Evolutionary conservation across 1,139 yeast species (phyloP).

Genomic region (Geotrichum carabidarum): DNA sequence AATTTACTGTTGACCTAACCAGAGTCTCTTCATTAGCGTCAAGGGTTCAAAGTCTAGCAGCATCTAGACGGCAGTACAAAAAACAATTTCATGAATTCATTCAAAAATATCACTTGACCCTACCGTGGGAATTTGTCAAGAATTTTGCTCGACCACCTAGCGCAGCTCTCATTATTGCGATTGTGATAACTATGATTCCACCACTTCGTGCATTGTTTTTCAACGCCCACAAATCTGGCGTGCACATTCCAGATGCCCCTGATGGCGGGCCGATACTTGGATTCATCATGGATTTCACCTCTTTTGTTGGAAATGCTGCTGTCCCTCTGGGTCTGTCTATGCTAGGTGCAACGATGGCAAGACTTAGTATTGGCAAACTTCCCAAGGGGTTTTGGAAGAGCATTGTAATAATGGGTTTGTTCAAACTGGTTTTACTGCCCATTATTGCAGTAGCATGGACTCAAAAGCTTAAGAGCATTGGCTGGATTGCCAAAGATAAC

Average conservation of each 20-base stretch:
- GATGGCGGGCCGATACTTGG: slow-evolving; percentile 79
- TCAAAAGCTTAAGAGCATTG: slow-evolving; percentile 43
- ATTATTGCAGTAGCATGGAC: slow-evolving; percentile 59
- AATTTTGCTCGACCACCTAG: slow-evolving; percentile 72
- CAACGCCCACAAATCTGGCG: slow-evolving; percentile 38
- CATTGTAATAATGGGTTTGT: slow-evolving; percentile 43
- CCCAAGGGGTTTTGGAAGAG: slow-evolving; percentile 71
- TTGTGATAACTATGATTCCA: slow-evolving; percentile 75
- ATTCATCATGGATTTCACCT: slow-evolving; percentile 71
- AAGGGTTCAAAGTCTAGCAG: neutral
- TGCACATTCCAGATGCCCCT: slow-evolving; percentile 61
- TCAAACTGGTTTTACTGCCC: slow-evolving; percentile 53
- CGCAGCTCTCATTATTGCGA: slow-evolving; percentile 54
- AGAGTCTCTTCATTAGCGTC: neutral
- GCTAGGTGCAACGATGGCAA: slow-evolving; percentile 80
- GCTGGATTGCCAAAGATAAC: slow-evolving; percentile 52
- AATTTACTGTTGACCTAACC: no score
- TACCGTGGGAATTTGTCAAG: slow-evolving; percentile 41
- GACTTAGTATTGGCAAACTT: slow-evolving; percentile 55
- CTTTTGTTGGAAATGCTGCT: slow-evolving; percentile 78
- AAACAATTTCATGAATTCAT: slow-evolving; percentile 10
- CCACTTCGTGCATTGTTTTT: slow-evolving; percentile 73
- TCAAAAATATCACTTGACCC: slow-evolving; percentile 23
- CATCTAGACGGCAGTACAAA: neutral
- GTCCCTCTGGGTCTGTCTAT: slow-evolving; percentile 81